A percentile compares a stretch with the other conserved stretches of the same genome.
Conservation (phyloP, 495 filamentous ascomycete species). For the Hyphodiscus hymeniophilus region DNA sequence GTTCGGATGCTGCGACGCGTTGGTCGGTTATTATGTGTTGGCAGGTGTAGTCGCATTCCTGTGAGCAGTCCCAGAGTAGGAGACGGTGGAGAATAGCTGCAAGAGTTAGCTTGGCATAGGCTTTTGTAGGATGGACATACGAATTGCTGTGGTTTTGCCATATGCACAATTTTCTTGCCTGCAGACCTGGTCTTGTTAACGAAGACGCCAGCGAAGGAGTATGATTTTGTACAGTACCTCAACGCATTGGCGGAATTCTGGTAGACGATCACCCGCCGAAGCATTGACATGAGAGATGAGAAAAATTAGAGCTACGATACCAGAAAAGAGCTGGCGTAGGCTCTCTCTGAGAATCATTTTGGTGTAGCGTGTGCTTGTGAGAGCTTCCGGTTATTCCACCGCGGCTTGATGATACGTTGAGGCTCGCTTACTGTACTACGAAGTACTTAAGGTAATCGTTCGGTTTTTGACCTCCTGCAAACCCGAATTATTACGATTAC, state of each 20-base stretch:
- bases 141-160: slow-evolving; percentile 47
- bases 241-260: slow-evolving; percentile 85
- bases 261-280: slow-evolving; percentile 77
- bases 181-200: slow-evolving; percentile 55
- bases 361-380: too few relatives aligned
- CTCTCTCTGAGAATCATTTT: slow-evolving; percentile 23
- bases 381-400: too few relatives aligned
- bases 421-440: too few relatives aligned
- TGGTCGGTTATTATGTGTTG: slow-evolving; percentile 83
- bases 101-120: slow-evolving; percentile 7
- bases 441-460: too few relatives aligned
- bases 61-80: slow-evolving; percentile 71
- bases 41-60: slow-evolving; percentile 97
- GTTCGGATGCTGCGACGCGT: slow-evolving; percentile 54
- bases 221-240: slow-evolving; percentile 55
- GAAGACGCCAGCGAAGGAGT: slow-evolving; percentile 7
- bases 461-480: too few relatives aligned
- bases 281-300: slow-evolving; percentile 39
- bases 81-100: slow-evolving; percentile 60
- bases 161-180: slow-evolving; percentile 65
- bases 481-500: too few relatives aligned
- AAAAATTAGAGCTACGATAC: slow-evolving; percentile 7
- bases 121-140: slow-evolving; percentile 20
- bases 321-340: slow-evolving; percentile 2
- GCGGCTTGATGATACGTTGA: too few relatives aligned